phyloP scores from a whole-genome alignment of 305 asterid species.

The Fraxinus albicans region DNA sequence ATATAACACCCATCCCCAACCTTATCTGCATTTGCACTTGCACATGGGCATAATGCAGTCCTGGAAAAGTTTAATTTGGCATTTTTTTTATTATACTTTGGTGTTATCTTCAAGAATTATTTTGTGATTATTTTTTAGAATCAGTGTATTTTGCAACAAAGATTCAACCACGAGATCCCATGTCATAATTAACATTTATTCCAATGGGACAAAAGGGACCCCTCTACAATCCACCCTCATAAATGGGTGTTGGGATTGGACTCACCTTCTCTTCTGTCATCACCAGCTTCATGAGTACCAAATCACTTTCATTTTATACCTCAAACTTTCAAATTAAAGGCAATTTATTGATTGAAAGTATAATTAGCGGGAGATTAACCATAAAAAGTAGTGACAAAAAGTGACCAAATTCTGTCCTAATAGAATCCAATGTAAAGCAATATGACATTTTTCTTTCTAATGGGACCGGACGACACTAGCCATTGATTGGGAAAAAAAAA shows the following conservation, averaged over 20 bases:
- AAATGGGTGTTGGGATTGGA: slow-evolving; percentile 6
- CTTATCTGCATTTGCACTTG: neutral
- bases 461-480: neutral
- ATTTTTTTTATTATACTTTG: neutral
- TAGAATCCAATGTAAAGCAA: slow-evolving; percentile 13
- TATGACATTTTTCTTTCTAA: neutral
- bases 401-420: neutral
- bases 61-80: neutral
- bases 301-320: slow-evolving; percentile 7
- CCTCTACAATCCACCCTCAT: slow-evolving; percentile 19
- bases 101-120: neutral
- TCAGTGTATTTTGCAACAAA: neutral
- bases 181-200: neutral
- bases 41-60: neutral
- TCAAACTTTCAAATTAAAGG: neutral
- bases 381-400: slow-evolving; percentile 5
- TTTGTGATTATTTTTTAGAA: neutral
- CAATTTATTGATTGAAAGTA: slow-evolving; percentile 21
- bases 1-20: neutral
- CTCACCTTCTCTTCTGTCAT: neutral
- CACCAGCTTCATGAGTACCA: slow-evolving; percentile 15
- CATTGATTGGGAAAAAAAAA: neutral
- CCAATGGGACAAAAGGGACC: neutral
- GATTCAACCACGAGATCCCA: neutral
- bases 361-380: slow-evolving; percentile 21